phyloP scores from a whole-genome alignment of 2,329 filamentous ascomycete species.

The Hypoxylon sp. region DNA sequence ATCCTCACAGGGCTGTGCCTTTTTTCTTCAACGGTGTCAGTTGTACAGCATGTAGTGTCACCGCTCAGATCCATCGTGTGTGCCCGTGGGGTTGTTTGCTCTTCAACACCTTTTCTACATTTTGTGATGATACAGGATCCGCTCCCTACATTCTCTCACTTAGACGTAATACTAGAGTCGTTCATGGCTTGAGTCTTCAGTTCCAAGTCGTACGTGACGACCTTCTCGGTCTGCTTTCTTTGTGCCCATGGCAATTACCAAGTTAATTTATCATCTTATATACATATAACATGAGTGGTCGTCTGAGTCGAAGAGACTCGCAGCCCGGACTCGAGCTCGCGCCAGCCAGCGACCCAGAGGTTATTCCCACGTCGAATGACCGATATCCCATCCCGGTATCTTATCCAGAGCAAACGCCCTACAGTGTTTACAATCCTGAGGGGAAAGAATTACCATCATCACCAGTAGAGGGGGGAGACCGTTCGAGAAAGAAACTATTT shows the following conservation, averaged over 20 bases:
- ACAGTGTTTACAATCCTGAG: not conserved
- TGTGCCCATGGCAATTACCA: not conserved
- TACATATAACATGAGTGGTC: constrained; percentile 19
- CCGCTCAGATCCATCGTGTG: not conserved
- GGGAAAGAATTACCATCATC: constrained; percentile 2
- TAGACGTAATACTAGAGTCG: constrained; percentile 2
- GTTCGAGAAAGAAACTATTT: constrained; percentile 27
- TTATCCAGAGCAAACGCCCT: not conserved
- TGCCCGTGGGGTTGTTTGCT: not conserved
- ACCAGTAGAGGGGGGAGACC: not conserved
- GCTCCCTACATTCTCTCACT: constrained; percentile 1
- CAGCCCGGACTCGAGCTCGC: constrained; percentile 39
- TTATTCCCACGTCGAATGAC: constrained; percentile 5
- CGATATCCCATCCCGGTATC: constrained; percentile 10
- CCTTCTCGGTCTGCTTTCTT: not conserved
- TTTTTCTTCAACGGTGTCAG: constrained; percentile 1
- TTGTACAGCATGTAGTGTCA: constrained; percentile 7
- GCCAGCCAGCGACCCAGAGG: constrained; percentile 21
- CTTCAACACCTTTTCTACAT: not conserved
- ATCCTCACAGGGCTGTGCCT: constrained; percentile 9
- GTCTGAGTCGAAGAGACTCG: constrained; percentile 11
- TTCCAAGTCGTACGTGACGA: constrained; percentile 6
- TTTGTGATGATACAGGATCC: constrained; percentile 14
- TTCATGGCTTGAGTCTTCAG: constrained; percentile 2
- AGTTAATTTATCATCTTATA: not conserved